Evolutionary conservation across 2,329 filamentous ascomycete species (phyloP), one percentile per base, ranked within the genome.

Genomic region (Tolypocladium tropicale): DNA sequence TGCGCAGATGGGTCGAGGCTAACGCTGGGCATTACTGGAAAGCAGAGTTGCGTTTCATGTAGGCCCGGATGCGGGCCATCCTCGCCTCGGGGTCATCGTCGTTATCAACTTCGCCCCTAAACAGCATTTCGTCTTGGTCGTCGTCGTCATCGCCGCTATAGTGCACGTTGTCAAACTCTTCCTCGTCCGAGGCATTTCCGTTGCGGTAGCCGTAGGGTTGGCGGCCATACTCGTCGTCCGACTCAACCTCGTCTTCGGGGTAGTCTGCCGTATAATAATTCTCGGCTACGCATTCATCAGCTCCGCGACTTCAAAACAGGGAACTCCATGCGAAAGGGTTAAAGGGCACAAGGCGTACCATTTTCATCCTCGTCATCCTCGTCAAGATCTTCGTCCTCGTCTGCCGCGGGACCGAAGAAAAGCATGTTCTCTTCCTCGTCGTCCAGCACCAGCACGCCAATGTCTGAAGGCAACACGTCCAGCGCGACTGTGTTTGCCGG

Each of bases 261-360:
- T 92, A 92, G 67, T 92, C 88, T 55, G 87, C 85, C 4, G 84
- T 83, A 65, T 91, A 90, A 69, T 90, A 85, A 64, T 90, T 86
- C 67, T 92, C 88, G 37, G 88, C 86, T 85, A 58, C 18, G 11
- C 25, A 49, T 12, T 39, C 33, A 59, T 59, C 50, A 56, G 56
- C 55, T 53, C 2, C 10, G 43, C 3, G 28, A 5, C 18, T 49
- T 49, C 7, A 32, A 30, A n/a, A 12, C 18, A 10, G n/a, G 10
- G 32, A 18, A 6, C 21, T 32, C 4, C 46, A n/a, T 10, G 25
- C 2, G 5, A 9, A 49, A 18, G 60, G 36, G 52, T 48, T 57
- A 48, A 61, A 33, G 49, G 43, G 56, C 30, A 7, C 12, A 12
- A 3, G 36, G 28, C 73, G 55, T 72, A 84, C 82, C 82, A 60